Evolutionary conservation across 352 stramenopile species (phyloP).

Genomic region (Globisporangium viniferum): DNA sequence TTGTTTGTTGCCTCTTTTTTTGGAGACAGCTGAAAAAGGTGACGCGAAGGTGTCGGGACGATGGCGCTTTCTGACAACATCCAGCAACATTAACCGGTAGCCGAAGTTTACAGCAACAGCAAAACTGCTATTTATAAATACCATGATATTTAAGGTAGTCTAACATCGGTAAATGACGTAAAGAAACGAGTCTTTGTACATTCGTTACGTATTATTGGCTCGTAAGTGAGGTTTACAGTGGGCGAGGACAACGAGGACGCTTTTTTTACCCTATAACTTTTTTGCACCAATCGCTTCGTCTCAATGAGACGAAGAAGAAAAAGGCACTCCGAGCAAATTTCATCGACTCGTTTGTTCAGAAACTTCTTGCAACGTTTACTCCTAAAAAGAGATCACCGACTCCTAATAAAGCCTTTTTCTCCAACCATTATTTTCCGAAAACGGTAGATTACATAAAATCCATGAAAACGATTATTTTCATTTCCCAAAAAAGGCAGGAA

Average conservation of each 20-base stretch:
- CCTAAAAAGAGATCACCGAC: background rate
- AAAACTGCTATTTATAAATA: too few relatives aligned
- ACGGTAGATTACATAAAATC: too few relatives aligned
- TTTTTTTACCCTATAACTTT: background rate
- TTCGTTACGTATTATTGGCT: too few relatives aligned
- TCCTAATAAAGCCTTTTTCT: background rate
- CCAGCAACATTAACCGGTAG: background rate
- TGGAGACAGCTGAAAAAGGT: background rate
- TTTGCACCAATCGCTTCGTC: background rate
- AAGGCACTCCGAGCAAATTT: background rate
- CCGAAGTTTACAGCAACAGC: too few relatives aligned
- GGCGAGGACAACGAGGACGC: background rate
- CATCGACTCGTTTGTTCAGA: background rate
- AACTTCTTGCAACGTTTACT: background rate
- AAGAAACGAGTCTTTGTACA: too few relatives aligned
- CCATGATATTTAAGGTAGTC: too few relatives aligned
- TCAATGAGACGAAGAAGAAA: background rate
- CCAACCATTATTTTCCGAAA: too few relatives aligned
- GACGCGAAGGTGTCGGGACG: background rate
- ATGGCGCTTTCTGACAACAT: background rate
- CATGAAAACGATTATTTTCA: too few relatives aligned
- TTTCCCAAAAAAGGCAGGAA: too few relatives aligned
- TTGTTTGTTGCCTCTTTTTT: background rate
- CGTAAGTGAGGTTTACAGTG: too few relatives aligned
- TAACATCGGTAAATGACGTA: too few relatives aligned